A percentile compares a stretch with the other conserved stretches of the same genome.
These are phyloP conservation scores for Yamadazyma pseudoaaseri DNA, from an alignment of 1,139 yeast species.

Conservation along the genomic window DNA sequence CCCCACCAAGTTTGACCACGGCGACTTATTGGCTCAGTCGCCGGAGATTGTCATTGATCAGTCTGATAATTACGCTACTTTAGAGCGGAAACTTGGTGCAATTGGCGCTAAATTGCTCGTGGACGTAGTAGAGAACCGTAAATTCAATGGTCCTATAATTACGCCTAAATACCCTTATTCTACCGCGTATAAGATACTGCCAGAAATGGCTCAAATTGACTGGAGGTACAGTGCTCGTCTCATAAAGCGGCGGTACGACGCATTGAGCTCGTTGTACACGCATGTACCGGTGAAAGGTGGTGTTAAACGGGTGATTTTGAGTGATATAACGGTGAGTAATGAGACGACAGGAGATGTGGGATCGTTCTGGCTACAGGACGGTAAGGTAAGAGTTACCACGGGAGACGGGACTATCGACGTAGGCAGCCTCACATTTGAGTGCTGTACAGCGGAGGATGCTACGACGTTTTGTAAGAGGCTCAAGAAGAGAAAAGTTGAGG, in stretches of 20 bases:
- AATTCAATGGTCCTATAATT: conserved; percentile 24
- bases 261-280: conserved; percentile 60
- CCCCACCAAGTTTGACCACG: conserved; percentile 82
- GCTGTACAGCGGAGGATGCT: conserved; percentile 47
- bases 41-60: conserved; percentile 32
- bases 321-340: conserved; percentile 22
- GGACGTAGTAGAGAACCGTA: conserved; percentile 36
- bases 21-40: conserved; percentile 66
- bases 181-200: conserved; percentile 55
- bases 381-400: conserved; percentile 39
- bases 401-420: conserved; percentile 39
- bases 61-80: conserved; percentile 40
- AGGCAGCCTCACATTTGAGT: conserved; percentile 50
- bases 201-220: conserved; percentile 34
- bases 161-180: conserved; percentile 37
- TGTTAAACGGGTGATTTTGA: conserved; percentile 48
- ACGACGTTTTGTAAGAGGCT: conserved; percentile 40
- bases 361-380: conserved; percentile 30
- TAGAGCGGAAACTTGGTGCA: conserved; percentile 50
- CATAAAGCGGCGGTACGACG: conserved; percentile 46
- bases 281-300: conserved; percentile 33
- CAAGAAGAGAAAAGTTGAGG: conserved; percentile 43
- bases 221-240: conserved; percentile 45
- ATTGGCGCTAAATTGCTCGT: conserved; percentile 62
- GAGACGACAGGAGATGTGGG: conserved; percentile 32